Percentiles rank a stretch among this genome's conserved stretches.
Conservation (phyloP, 345 rosid species). For the Rhizophora apiculata region DNA sequence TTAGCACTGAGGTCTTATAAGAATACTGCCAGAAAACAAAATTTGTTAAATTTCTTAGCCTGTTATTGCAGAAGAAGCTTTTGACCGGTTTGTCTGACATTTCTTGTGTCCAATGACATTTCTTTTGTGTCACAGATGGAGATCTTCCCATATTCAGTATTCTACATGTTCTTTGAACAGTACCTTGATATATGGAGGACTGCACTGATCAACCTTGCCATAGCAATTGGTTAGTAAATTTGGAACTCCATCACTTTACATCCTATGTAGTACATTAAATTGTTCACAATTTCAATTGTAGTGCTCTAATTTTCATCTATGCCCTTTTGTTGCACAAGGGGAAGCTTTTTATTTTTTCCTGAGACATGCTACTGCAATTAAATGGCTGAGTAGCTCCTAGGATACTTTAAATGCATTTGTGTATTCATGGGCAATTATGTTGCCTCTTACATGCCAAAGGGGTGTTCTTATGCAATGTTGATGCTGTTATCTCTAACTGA, state of each 20-base stretch:
- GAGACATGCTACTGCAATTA: neutral
- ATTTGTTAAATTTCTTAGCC: slow-evolving; percentile 3
- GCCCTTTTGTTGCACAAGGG: neutral
- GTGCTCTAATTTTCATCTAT: neutral
- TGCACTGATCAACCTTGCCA: slow-evolving; percentile 86
- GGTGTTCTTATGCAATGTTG: neutral
- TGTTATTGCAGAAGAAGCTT: neutral
- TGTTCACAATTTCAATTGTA: neutral
- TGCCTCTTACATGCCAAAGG: neutral
- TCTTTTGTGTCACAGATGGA: slow-evolving; percentile 65
- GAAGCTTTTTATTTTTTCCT: neutral
- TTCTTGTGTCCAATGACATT: slow-evolving; percentile 6
- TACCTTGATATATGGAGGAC: slow-evolving; percentile 97
- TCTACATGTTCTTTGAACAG: slow-evolving; percentile 98
- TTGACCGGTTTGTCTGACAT: slow-evolving; percentile 11
- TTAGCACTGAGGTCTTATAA: neutral
- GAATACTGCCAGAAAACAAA: neutral
- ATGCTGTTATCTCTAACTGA: neutral
- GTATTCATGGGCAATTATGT: neutral
- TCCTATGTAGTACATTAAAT: neutral
- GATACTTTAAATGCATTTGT: neutral
- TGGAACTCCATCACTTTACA: slow-evolving; percentile 9
- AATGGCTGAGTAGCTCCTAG: neutral
- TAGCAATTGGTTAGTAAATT: slow-evolving; percentile 78
- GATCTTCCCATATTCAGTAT: slow-evolving; percentile 94